Evolutionary conservation across 441 rosid species (phyloP).

Genomic region (Erysimum pusillum): DNA sequence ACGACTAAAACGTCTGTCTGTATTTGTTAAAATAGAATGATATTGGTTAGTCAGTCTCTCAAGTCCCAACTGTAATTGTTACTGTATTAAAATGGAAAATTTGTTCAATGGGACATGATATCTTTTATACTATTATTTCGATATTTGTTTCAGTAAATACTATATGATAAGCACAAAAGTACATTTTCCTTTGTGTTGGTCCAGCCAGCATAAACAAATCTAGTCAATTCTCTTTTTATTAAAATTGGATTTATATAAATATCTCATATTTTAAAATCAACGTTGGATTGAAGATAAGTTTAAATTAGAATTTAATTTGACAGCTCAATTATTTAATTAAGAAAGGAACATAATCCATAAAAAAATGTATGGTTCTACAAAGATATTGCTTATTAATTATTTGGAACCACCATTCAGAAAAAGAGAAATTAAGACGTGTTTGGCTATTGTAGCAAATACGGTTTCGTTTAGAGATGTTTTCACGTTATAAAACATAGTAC

Average conservation of each 20-base stretch:
- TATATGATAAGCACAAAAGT: neutral
- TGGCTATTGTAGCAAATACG: constrained; percentile 31
- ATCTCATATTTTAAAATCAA: constrained; percentile 1
- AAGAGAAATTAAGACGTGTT: constrained; percentile 40
- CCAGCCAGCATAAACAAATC: constrained; percentile 2
- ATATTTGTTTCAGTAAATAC: neutral
- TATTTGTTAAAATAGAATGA: neutral
- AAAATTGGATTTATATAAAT: neutral
- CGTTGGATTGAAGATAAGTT: constrained; percentile 29
- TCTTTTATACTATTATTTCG: neutral
- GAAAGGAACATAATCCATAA: constrained; percentile 32
- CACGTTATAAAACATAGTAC: neutral
- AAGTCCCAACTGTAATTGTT: neutral
- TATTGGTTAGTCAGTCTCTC: neutral
- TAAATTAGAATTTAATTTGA: neutral
- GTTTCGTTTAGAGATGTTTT: constrained; percentile 26
- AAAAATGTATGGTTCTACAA: constrained; percentile 30
- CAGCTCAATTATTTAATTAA: constrained; percentile 13
- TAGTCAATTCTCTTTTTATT: constrained; percentile 17
- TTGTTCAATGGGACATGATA: neutral
- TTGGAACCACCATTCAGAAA: constrained; percentile 26
- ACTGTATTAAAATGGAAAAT: neutral
- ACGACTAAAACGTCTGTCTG: neutral
- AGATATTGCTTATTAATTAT: constrained; percentile 34
- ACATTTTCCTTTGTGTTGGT: constrained; percentile 1